Evolutionary conservation across 768 basidiomycete genomes (phyloP), one percentile per base, ranked within the genome.

Genomic region (Holtermannia corniformis): DNA sequence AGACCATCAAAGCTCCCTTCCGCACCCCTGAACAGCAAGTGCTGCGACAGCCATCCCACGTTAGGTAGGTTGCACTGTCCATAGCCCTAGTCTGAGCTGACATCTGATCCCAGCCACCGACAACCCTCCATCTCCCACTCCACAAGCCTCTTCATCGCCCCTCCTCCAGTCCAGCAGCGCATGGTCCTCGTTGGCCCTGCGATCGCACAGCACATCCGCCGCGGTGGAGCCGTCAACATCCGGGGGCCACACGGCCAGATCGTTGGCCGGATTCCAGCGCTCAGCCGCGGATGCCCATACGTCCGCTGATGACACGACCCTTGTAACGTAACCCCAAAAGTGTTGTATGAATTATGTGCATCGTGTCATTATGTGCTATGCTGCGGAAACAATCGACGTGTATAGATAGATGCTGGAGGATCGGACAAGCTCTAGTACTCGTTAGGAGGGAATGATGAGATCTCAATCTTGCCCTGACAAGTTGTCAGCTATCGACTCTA

Each of bases 101-200:
- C n/a, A n/a, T n/a, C n/a, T n/a, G n/a, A n/a, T n/a, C n/a, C n/a
- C n/a, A n/a, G n/a, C n/a, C n/a, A n/a, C n/a, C n/a, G n/a, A n/a
- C n/a, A n/a, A n/a, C n/a, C n/a, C n/a, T n/a, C n/a, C n/a, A n/a
- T n/a, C n/a, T n/a, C n/a, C n/a, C n/a, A n/a, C n/a, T n/a, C n/a
- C n/a, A n/a, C n/a, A n/a, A n/a, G n/a, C n/a, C n/a, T n/a, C n/a
- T n/a, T n/a, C n/a, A n/a, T n/a, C n/a, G n/a, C n/a, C n/a, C n/a
- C n/a, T n/a, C n/a, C n/a, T n/a, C n/a, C n/a, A n/a, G n/a, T n/a
- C n/a, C n/a, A n/a, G n/a, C 37, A 40, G 45, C 52, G 57, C 23
- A 43, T 61, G 56, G 56, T 68, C 25, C 46, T 68, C 5, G 58
- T 68, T 41, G 62, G 60, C 44, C 62, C 66, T 10, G 21, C 32